Evolutionary conservation across 1,284 basidiomycete genomes (phyloP).

Genomic region (Pseudozyma thailandica): DNA sequence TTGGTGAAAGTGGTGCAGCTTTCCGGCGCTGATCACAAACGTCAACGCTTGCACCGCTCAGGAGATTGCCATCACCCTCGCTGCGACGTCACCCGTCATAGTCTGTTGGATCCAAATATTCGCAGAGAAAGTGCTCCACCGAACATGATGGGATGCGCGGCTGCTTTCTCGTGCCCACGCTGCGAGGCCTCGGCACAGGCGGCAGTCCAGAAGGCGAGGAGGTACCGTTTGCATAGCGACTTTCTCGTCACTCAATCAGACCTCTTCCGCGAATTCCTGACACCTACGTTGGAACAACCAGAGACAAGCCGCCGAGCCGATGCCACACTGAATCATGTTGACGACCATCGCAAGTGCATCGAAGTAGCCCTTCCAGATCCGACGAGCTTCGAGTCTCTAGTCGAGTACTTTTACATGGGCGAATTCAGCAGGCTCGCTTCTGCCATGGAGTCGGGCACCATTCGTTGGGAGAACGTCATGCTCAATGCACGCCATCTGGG

Average conservation of each 20-base stretch:
- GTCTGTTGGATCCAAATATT: too few species aligned
- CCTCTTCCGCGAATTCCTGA: not conserved
- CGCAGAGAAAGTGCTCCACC: constrained; percentile 16
- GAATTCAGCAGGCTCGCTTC: constrained; percentile 12
- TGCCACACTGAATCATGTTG: not conserved
- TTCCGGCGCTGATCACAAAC: constrained; percentile 1
- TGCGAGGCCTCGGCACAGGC: too few species aligned
- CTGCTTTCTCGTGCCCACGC: not conserved
- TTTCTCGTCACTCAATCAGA: constrained; percentile 8
- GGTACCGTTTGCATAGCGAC: constrained; percentile 10
- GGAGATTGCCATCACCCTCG: not conserved
- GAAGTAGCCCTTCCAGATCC: constrained; percentile 12
- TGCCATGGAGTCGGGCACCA: constrained; percentile 14
- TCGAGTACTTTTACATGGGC: constrained; percentile 30
- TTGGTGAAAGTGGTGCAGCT: constrained; percentile 6
- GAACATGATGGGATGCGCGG: not conserved
- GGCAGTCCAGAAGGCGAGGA: not conserved
- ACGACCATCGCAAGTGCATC: not conserved
- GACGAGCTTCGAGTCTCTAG: constrained; percentile 8
- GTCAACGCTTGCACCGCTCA: not conserved
- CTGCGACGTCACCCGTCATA: too few species aligned
- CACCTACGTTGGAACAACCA: not conserved
- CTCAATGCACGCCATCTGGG: constrained; percentile 18
- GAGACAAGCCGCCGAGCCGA: not conserved
- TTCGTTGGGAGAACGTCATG: constrained; percentile 26